Conservation (phyloP, 2,329 filamentous ascomycete species). For the Aureobasidium sp. region DNA sequence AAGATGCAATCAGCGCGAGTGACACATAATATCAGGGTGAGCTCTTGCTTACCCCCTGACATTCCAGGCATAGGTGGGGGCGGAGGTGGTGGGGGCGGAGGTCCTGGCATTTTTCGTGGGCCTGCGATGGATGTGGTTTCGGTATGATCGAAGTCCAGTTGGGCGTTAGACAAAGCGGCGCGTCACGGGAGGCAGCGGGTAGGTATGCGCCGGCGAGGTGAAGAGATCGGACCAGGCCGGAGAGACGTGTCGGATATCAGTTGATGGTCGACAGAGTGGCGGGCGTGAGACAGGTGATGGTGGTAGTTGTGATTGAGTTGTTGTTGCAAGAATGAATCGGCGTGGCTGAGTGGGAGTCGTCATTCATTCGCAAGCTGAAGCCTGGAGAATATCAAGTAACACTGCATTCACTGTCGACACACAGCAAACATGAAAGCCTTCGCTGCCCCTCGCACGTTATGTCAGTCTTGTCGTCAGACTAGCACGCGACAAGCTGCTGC, state of each 20-base stretch:
- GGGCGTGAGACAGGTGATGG: too few relatives aligned
- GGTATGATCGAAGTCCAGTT: too few relatives aligned
- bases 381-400: too few relatives aligned
- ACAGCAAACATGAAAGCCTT: slow-evolving; percentile 7
- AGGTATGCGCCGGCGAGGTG: not conserved
- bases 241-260: too few relatives aligned
- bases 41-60: slow-evolving; percentile 37
- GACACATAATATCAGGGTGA: not conserved
- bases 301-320: too few relatives aligned
- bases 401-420: not conserved
- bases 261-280: not conserved
- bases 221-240: not conserved
- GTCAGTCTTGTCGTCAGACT: not conserved
- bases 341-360: too few relatives aligned
- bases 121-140: too few relatives aligned
- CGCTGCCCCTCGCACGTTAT: not conserved
- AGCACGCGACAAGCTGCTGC: not conserved
- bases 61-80: slow-evolving; percentile 48
- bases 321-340: too few relatives aligned
- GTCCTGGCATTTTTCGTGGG: slow-evolving; percentile 42
- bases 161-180: not conserved
- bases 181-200: not conserved
- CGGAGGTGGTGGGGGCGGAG: slow-evolving; percentile 66
- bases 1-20: not conserved
- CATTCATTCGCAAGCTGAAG: too few relatives aligned